Evolutionary conservation across 139 green algal species (phyloP).

Genomic region (Haematococcus sp.): DNA sequence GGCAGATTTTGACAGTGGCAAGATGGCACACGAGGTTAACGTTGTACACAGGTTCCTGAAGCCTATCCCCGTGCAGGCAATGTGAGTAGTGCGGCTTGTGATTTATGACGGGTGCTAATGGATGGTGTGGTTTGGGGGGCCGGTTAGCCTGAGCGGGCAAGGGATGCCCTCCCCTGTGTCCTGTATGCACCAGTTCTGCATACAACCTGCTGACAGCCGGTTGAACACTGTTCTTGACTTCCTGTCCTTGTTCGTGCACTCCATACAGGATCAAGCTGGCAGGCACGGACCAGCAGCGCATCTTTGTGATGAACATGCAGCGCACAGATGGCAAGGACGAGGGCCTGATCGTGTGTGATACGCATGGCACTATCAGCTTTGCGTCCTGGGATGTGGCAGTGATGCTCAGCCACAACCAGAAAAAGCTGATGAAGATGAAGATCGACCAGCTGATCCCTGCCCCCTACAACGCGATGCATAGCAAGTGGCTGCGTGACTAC

Average conservation of each 20-base stretch:
- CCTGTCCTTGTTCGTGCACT: neutral
- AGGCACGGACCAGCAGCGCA: constrained; percentile 29
- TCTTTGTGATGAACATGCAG: constrained; percentile 16
- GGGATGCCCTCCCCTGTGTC: too few relatives aligned
- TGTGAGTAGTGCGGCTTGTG: too few relatives aligned
- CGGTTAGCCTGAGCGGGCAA: too few relatives aligned
- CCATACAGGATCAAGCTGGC: neutral
- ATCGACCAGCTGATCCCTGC: constrained; percentile 32
- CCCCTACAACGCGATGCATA: constrained; percentile 41
- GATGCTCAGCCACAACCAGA: constrained; percentile 23
- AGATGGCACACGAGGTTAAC: too few relatives aligned
- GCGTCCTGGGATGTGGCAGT: constrained; percentile 21
- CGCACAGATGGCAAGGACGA: constrained; percentile 15
- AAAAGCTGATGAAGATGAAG: constrained; percentile 21
- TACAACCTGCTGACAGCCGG: neutral
- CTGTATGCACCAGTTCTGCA: too few relatives aligned
- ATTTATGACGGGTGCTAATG: too few relatives aligned
- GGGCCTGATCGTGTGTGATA: constrained; percentile 27
- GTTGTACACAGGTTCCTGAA: too few relatives aligned
- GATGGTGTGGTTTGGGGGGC: too few relatives aligned
- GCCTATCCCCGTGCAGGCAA: too few relatives aligned
- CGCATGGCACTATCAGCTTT: constrained; percentile 24
- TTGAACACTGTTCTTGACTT: neutral
- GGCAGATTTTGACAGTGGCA: too few relatives aligned
- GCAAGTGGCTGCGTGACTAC: constrained; percentile 31